phyloP scores from a whole-genome alignment of 305 asterid species.

The Fraxinus platypoda region DNA sequence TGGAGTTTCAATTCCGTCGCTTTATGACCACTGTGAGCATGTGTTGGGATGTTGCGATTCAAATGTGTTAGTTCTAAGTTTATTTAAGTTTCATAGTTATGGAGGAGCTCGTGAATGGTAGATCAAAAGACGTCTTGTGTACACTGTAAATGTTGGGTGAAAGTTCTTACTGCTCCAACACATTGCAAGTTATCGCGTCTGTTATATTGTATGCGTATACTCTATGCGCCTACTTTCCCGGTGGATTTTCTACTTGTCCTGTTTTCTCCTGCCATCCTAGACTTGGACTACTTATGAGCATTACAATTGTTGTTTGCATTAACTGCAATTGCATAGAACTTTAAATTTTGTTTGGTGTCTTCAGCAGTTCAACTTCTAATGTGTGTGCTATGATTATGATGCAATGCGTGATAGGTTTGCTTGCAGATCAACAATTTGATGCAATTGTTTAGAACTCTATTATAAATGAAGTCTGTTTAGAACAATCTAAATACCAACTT shows the following conservation, averaged over 20 bases:
- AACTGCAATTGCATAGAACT: background rate
- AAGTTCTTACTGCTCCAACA: background rate
- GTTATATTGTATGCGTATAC: background rate
- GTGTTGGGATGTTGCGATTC: background rate
- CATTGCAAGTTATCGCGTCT: background rate
- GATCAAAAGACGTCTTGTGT: background rate
- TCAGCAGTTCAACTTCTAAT: background rate
- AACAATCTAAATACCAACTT: background rate
- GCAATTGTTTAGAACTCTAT: background rate
- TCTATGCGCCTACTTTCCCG: background rate
- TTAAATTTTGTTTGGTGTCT: background rate
- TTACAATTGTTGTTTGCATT: background rate
- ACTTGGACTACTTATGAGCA: background rate
- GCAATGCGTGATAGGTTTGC: background rate
- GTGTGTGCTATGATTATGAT: background rate
- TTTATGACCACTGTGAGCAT: background rate
- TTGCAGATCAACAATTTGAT: background rate
- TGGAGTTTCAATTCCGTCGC: background rate
- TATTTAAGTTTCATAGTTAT: background rate
- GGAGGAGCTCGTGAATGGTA: background rate
- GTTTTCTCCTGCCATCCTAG: background rate
- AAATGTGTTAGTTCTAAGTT: background rate
- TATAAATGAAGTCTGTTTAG: background rate
- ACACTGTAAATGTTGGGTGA: background rate
- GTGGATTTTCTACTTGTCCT: background rate